Base-by-base conservation (phyloP, 331 rosid species). In the Acacia pycnantha region DNA sequence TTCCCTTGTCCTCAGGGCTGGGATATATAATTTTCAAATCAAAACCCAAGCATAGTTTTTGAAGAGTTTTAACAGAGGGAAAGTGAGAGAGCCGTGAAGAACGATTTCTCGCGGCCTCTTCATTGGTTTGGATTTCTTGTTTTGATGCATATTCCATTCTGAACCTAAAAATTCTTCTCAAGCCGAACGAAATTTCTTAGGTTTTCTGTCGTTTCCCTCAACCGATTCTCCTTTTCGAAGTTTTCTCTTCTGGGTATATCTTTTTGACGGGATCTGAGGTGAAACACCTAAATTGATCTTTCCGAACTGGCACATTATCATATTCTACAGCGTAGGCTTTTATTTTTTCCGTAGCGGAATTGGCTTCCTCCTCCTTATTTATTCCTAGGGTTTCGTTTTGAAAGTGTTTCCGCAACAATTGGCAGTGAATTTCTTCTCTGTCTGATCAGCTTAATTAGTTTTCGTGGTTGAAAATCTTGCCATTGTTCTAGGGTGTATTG, bases 341-440 rank as follows among this genome's bases (percentile, higher is more conserved):
- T 62, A 54, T 54, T 74, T 24, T 27, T 54, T 2, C 31, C 54
- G 29, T 37, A 37, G 19, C 4, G n/a, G 21, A 79, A 79, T 74
- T 70, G 68, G 43, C 43, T 66, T 33, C 65, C 26, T 21, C 14
- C 37, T 24, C 75, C 62, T 41, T 11, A 51, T 33, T 59, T 26
- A 13, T 31, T 26, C 66, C 54, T 85, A 80, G 85, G 88, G 88
- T 88, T 88, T 74, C 29, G 46, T 31, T 77, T 77, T 70, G 76
- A 27, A 66, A 27, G 81, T 83, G 46, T 67, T 70, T 46, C 67
- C 56, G 67, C 21, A 48, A 11, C 66, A 76, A 73, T 75, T 84
- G 80, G 44, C 66, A 11, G 3, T 70, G 8, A 46, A 70, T 12
- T 81, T 58, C 16, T 82, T 37, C 62, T 72, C 73, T 77, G 37